A percentile compares a stretch with the other conserved stretches of the same genome.
Evolutionary conservation across 345 rosid species (phyloP).

Genomic region (Ailanthus altissimus): DNA sequence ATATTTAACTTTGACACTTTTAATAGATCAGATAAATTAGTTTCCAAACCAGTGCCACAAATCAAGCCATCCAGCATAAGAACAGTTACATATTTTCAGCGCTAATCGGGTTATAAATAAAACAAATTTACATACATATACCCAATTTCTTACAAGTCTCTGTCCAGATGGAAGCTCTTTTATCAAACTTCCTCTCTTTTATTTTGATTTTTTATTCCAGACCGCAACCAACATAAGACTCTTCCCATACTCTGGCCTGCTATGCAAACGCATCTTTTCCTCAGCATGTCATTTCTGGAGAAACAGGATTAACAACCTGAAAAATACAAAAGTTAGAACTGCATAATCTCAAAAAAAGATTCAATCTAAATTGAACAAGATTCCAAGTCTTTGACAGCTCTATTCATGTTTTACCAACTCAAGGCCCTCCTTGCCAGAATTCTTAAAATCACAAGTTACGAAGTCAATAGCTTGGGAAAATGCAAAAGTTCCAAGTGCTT

Average conservation of each 20-base stretch:
- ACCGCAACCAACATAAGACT: slow-evolving; percentile 14
- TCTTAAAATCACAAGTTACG: neutral
- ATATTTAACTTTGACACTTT: neutral
- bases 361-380: neutral
- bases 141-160: slow-evolving; percentile 4
- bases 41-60: slow-evolving; percentile 14
- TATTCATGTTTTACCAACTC: neutral
- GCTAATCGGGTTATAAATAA: slow-evolving; percentile 13
- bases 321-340: slow-evolving; percentile 11
- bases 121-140: slow-evolving; percentile 32
- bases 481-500: neutral
- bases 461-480: neutral
- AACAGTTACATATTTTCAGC: neutral
- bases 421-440: neutral
- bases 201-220: slow-evolving; percentile 23
- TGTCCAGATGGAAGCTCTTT: slow-evolving; percentile 23
- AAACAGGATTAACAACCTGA: slow-evolving; percentile 30
- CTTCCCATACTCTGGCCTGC: neutral
- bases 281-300: slow-evolving; percentile 48
- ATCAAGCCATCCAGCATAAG: slow-evolving; percentile 27
- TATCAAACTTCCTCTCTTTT: slow-evolving; percentile 14
- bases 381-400: neutral
- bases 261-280: slow-evolving; percentile 35
- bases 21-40: neutral
- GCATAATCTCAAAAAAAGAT: neutral